Evolutionary conservation across 176 grass and related monocot species (phyloP), one percentile per base, ranked within the genome.

Genomic region (Zea luxurians): DNA sequence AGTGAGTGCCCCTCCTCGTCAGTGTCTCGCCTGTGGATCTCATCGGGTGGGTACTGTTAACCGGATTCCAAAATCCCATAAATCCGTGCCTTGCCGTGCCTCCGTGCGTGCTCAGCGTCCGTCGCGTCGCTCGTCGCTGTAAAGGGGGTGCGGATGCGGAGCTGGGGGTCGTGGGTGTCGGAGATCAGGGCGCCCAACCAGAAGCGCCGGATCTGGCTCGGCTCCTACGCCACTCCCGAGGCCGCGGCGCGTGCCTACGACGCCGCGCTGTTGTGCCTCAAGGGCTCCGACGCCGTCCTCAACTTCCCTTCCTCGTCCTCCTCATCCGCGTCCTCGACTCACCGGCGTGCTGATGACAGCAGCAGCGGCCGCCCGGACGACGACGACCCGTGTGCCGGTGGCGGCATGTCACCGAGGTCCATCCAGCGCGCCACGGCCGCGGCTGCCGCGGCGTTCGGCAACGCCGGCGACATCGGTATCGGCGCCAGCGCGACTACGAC

Each of bases 131-230:
- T n/a, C n/a, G n/a, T n/a, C n/a, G n/a, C n/a, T n/a, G n/a, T n/a
- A n/a, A 97, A 97, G 66, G 94, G 94, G 4, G 94, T 97, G 55
- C 75, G 91, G 73, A 93, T 93, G 91, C 88, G 94, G 67, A 97
- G 86, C 79, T 97, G 94, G 94, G 94, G 94, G 6, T 93, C 94
- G 38, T 97, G 94, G 94, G 94, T 97, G 58, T 97, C 94, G 1
- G 94, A 97, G 86, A 93, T 97, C 76, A 89, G 94, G 75, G 91
- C 91, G 50, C 94, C 94, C 58, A 83, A 88, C 68, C 91, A 93
- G 83, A 97, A 97, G 87, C 90, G 86, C 13, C 80, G 94, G 71
- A 97, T 97, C 52, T 97, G 94, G 94, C 94, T 97, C 8, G 94
- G 94, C 2, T 97, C 94, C 41, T 97, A 97, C 84, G 83, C 94